phyloP scores from a whole-genome alignment of 2,329 filamentous ascomycete species.

The Fusarium lyarnte region DNA sequence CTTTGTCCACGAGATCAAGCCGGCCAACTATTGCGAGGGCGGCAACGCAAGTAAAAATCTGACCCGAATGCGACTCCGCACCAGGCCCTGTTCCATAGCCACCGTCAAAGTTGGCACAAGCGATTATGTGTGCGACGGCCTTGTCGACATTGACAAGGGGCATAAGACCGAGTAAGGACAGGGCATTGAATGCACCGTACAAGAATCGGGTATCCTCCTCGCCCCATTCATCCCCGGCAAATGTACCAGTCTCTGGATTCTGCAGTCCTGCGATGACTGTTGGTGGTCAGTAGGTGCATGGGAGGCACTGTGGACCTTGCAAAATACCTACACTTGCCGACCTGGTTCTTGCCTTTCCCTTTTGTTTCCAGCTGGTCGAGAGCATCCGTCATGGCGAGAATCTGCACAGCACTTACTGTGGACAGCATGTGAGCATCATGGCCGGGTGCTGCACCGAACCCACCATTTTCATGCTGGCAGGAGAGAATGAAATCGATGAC shows the following conservation, averaged over 20 bases:
- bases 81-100: slow-evolving; percentile 91
- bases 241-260: slow-evolving; percentile 82
- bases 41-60: slow-evolving; percentile 94
- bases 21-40: slow-evolving; percentile 85
- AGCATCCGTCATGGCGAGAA: slow-evolving; percentile 86
- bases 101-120: slow-evolving; percentile 93
- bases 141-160: slow-evolving; percentile 80
- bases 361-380: slow-evolving; percentile 81
- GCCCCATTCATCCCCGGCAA: slow-evolving; percentile 95
- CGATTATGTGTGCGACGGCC: slow-evolving; percentile 80
- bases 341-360: slow-evolving; percentile 71
- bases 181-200: slow-evolving; percentile 87
- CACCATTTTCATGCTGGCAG: slow-evolving; percentile 89
- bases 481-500: slow-evolving; percentile 94
- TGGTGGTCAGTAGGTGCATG: slow-evolving; percentile 34
- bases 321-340: slow-evolving; percentile 77
- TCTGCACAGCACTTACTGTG: slow-evolving; percentile 94
- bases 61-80: slow-evolving; percentile 92
- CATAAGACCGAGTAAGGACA: slow-evolving; percentile 83
- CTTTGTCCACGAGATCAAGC: slow-evolving; percentile 82
- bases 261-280: slow-evolving; percentile 84
- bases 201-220: slow-evolving; percentile 96
- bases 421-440: slow-evolving; percentile 98
- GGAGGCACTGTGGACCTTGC: slow-evolving; percentile 11
- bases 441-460: slow-evolving; percentile 91